Base-by-base conservation (phyloP, 495 filamentous ascomycete species). In the Neurospora hispaniola region DNA sequence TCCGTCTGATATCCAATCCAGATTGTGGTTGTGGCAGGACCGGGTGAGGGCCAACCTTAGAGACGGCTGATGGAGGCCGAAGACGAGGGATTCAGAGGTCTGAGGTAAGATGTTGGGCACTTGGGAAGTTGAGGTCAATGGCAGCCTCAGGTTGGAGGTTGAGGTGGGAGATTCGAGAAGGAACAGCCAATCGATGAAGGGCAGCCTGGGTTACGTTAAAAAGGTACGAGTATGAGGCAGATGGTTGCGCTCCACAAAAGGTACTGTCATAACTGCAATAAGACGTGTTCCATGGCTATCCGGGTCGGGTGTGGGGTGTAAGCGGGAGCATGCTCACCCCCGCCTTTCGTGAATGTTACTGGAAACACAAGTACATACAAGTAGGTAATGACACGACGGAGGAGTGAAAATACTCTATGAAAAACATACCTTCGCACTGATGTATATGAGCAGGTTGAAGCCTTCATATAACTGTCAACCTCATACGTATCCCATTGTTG, bases 101-200 rank as follows among this genome's bases (percentile, higher is more conserved):
- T 23, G n/a, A 59, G 48, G 23, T 31, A 11, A 59, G 48, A 59
- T 14, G 8, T 54, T 54, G 23, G 20, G 11, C 48, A 59, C 11
- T 59, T 27, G 48, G 5, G 46, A 48, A 39, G 42, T 69, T 73
- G 75, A 75, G 71, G 40, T 69, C 4, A 78, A 77, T 42, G 71
- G 72, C 54, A 74, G 74, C 69, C 44, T 76, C 35, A 78, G 72
- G 70, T 75, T 78, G 3, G 78, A 77, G 69, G 42, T 79, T 8
- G 46, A 54, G n/a, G 20, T 27, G 31, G 20, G 48, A 23, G 2
- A 14, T 35, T 66, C 27, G 14, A 62, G 23, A 66, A 35, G 54
- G 54, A 66, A 35, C 27, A 31, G 31, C 27, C 54, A 66, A 35
- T 66, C 27, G 54, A 18, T 62, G 27, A 20, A 62, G 54, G 54